These are phyloP conservation scores for Coemansia sp. DNA, from an alignment of 192 early-diverging fungal species.

Conservation along the genomic window DNA sequence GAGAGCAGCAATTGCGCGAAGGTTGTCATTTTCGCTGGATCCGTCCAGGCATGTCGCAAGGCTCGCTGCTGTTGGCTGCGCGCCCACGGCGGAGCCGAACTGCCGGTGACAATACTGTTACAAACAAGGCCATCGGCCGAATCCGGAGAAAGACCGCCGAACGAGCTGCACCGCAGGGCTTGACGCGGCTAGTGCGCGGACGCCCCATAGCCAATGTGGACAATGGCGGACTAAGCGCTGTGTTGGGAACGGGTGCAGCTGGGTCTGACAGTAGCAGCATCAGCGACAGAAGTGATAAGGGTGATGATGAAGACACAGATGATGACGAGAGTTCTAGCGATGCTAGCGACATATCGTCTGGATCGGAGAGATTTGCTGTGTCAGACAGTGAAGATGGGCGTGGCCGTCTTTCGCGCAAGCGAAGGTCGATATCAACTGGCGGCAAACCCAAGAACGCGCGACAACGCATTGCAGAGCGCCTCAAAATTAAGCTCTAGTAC, in stretches of 20 bases:
- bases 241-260: slow-evolving; percentile 19
- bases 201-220: slow-evolving; percentile 3
- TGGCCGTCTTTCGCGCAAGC: slow-evolving; percentile 2
- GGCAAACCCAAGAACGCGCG: slow-evolving; percentile 20
- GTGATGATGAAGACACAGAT: background rate
- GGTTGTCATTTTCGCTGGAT: slow-evolving; percentile 52
- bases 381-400: slow-evolving; percentile 30
- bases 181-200: slow-evolving; percentile 26
- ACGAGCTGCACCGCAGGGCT: slow-evolving; percentile 1
- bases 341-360: slow-evolving; percentile 16
- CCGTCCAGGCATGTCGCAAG: slow-evolving; percentile 44
- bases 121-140: slow-evolving; percentile 25
- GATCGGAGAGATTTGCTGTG: slow-evolving; percentile 23
- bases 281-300: slow-evolving; percentile 9
- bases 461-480: slow-evolving; percentile 42
- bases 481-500: slow-evolving; percentile 47
- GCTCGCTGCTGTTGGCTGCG: slow-evolving; percentile 41
- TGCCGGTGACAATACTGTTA: slow-evolving; percentile 2
- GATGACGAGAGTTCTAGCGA: slow-evolving; percentile 6
- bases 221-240: slow-evolving; percentile 15
- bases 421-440: slow-evolving; percentile 1
- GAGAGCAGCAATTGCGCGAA: slow-evolving; percentile 46
- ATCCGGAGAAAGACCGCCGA: slow-evolving; percentile 30
- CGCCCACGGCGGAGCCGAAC: slow-evolving; percentile 33
- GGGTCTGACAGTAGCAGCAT: slow-evolving; percentile 1